These are phyloP conservation scores for Oenanthe javanica DNA, from an alignment of 140 eudicot species.

Conservation along the genomic window DNA sequence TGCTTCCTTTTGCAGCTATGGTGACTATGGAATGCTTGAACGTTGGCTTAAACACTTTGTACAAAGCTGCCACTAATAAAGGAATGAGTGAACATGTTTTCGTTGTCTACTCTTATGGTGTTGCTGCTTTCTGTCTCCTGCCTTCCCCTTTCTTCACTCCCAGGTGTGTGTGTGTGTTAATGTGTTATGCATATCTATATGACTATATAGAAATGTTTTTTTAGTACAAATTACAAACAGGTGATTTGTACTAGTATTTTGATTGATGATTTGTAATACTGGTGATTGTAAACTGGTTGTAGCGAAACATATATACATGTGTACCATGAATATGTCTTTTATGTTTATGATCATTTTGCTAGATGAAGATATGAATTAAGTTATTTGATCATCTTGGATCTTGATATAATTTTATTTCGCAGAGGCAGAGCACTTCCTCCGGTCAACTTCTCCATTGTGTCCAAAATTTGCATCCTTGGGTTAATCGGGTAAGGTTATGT, in stretches of 20 bases:
- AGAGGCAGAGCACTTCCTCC: constrained; percentile 56
- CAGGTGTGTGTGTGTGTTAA: constrained; percentile 25
- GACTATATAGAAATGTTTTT: background rate
- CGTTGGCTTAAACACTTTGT: constrained; percentile 73
- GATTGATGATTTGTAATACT: background rate
- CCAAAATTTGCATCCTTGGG: constrained; percentile 55
- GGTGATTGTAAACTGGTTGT: background rate
- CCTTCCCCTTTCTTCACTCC: constrained; percentile 68
- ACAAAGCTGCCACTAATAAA: constrained; percentile 62
- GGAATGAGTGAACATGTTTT: constrained; percentile 87
- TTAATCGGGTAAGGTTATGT: constrained; percentile 48
- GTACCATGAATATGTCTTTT: background rate
- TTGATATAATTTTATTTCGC: background rate
- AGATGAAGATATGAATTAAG: background rate
- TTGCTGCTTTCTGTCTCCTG: constrained; percentile 71
- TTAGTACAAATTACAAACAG: too few relatives aligned
- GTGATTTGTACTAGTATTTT: background rate
- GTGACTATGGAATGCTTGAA: constrained; percentile 64
- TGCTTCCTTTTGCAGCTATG: constrained; percentile 54
- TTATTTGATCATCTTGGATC: background rate
- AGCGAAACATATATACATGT: background rate
- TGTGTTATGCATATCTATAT: background rate
- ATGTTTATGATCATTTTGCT: background rate
- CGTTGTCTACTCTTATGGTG: constrained; percentile 56
- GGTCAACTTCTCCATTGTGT: constrained; percentile 46